These are phyloP conservation scores for Trichodelitschia bisporula DNA, from an alignment of 495 filamentous ascomycete genomes.

Conservation along the genomic window DNA sequence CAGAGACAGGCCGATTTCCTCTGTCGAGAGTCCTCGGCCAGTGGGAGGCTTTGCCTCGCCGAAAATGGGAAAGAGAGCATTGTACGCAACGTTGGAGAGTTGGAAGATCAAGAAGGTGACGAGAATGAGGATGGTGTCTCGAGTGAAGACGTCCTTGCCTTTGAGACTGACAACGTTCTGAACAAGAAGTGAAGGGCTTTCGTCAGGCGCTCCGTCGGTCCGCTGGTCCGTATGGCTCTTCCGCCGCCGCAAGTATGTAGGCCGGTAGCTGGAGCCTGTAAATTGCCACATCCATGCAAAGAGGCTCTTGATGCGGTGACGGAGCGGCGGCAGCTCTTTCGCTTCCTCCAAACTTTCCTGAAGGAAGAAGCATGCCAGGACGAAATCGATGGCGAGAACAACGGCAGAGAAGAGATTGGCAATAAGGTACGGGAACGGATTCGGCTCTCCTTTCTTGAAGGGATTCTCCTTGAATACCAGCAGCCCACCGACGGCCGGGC, in stretches of 20 bases:
- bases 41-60: slow-evolving; percentile 45
- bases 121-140: slow-evolving; percentile 59
- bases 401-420: slow-evolving; percentile 58
- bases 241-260: slow-evolving; percentile 25
- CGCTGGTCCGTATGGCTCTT: slow-evolving; percentile 11
- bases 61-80: slow-evolving; percentile 81
- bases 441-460: slow-evolving; percentile 23
- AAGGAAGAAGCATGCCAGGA: slow-evolving; percentile 49
- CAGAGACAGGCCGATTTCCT: slow-evolving; percentile 64
- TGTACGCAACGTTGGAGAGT: slow-evolving; percentile 70
- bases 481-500: slow-evolving; percentile 71
- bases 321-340: slow-evolving; percentile 33
- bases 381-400: slow-evolving; percentile 46
- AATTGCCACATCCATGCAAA: slow-evolving; percentile 58
- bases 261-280: slow-evolving; percentile 26
- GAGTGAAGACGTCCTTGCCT: slow-evolving; percentile 29
- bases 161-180: slow-evolving; percentile 9
- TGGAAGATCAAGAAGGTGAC: slow-evolving; percentile 72
- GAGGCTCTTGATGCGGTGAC: slow-evolving; percentile 28
- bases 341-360: slow-evolving; percentile 72
- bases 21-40: slow-evolving; percentile 49
- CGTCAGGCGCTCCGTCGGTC: slow-evolving; percentile 18
- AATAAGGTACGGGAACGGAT: slow-evolving; percentile 55
- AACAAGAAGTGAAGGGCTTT: slow-evolving; percentile 17
- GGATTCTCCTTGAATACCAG: slow-evolving; percentile 36